Evolutionary conservation across 2,329 filamentous ascomycete species (phyloP), one percentile per base, ranked within the genome.

Genomic region (Helotiales sp.): DNA sequence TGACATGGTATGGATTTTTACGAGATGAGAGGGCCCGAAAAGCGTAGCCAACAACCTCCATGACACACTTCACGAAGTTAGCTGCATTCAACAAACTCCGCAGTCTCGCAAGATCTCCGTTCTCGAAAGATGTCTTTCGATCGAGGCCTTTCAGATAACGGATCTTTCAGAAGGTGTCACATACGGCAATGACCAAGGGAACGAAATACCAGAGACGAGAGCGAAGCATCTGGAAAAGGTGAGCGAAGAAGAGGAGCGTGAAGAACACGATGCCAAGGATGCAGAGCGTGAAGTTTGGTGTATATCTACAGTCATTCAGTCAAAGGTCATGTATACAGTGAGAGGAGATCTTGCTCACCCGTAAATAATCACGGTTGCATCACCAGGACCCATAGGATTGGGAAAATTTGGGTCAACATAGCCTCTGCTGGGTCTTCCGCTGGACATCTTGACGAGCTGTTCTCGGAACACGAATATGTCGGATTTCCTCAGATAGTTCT

Each of bases 1-100:
- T 76, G 17, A 87, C 79, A 67, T 82, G 79, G 74, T 87, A 87
- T 0, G 85, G 85, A 68, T 86, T 80, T 52, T 81, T 77, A 69
- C 81, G 79, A 28, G 82, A 79, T 1, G 82, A 83, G n/a, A 85
- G 79, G 2, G 78, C 77, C 8, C 84, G 81, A 59, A 82, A 81
- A 61, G 82, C 73, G 71, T 86, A 86, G 47, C 84, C 84, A 30
- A 85, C 74, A 17, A 85, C 76, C 70, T 86, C 84, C 52, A 57
- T 57, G 8, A 57, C 52, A 32, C 52, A 57, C 40, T 45, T 45
- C 40, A 45, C 40, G 1, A 20, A 15, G 40, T 45, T 20, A 45
- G 40, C 17, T 45, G 20, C n/a, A 20, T 5, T 6, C 40, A 20
- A 40, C 37, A 15, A 40, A 15, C 6, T 40, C 10, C 17, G 17